Percentiles rank a stretch among this genome's conserved stretches.
These are phyloP conservation scores for Sclerotinia nivalis DNA, from an alignment of 2,329 filamentous ascomycete genomes.

Conservation along the genomic window DNA sequence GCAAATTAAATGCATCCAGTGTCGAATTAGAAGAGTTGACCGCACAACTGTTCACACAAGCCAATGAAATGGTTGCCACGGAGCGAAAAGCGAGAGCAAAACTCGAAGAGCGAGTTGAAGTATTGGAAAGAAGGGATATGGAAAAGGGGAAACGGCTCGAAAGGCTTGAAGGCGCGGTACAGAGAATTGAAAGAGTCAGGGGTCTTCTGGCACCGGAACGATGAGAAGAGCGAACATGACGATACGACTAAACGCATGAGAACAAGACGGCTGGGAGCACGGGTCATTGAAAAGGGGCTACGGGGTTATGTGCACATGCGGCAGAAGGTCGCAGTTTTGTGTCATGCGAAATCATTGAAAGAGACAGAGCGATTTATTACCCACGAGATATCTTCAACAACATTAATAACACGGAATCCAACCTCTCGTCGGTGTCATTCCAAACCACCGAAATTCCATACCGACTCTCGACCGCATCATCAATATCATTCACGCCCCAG, in stretches of 20 bases:
- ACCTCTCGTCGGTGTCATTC: not conserved
- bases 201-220: slow-evolving; percentile 50
- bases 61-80: slow-evolving; percentile 82
- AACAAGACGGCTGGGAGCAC: slow-evolving; percentile 18
- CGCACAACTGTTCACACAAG: slow-evolving; percentile 74
- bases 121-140: slow-evolving; percentile 67
- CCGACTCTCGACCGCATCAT: not conserved
- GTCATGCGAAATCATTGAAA: slow-evolving; percentile 3
- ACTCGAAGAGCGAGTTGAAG: slow-evolving; percentile 68
- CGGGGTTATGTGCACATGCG: slow-evolving; percentile 32
- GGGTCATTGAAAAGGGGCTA: slow-evolving; percentile 26
- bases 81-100: slow-evolving; percentile 70
- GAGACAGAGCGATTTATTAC: not conserved
- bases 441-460: not conserved
- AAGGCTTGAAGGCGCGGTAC: slow-evolving; percentile 68
- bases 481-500: slow-evolving; percentile 10
- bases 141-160: slow-evolving; percentile 71
- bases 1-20: slow-evolving; percentile 63
- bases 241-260: slow-evolving; percentile 13
- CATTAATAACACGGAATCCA: not conserved
- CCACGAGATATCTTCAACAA: not conserved
- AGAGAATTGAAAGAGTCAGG: slow-evolving; percentile 69
- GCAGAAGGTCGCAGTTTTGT: slow-evolving; percentile 12
- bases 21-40: slow-evolving; percentile 78
- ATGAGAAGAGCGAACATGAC: slow-evolving; percentile 26